phyloP scores from a whole-genome alignment of 23 red algal genomes.

The Agarophyton chilense region DNA sequence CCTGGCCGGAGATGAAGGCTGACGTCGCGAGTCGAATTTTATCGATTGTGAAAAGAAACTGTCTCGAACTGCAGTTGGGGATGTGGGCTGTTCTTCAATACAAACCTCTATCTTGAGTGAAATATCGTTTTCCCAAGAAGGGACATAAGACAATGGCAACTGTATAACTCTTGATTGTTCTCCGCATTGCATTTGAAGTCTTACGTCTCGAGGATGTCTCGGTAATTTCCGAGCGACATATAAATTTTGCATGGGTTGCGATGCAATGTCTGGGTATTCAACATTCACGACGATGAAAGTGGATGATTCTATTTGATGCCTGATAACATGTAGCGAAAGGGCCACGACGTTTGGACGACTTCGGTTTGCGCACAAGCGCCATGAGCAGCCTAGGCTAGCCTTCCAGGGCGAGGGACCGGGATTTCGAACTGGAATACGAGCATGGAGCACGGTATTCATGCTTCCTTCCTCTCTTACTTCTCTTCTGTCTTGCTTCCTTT shows the following conservation, averaged over 20 bases:
- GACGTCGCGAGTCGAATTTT: not conserved
- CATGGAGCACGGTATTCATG: constrained; percentile 4
- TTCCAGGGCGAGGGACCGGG: not conserved
- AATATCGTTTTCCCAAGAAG: not conserved
- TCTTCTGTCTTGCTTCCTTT: no score
- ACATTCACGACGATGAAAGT: not conserved
- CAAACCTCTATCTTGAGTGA: not conserved
- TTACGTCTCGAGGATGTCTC: not conserved
- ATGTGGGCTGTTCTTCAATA: constrained; percentile 14
- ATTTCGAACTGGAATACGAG: not conserved
- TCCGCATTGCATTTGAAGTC: constrained; percentile 3
- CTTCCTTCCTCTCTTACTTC: not conserved
- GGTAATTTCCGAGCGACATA: not conserved
- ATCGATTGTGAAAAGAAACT: not conserved
- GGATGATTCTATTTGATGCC: constrained; percentile 14
- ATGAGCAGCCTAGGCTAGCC: not conserved
- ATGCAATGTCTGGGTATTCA: not conserved
- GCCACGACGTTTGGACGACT: constrained; percentile 7
- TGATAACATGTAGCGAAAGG: not conserved
- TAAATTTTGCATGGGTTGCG: not conserved
- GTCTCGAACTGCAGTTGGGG: constrained; percentile 15
- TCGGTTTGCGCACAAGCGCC: constrained; percentile 17
- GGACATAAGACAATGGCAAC: not conserved
- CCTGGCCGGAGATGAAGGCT: not conserved
- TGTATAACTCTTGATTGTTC: not conserved